Conservation (phyloP, 495 filamentous ascomycete species). For the Talaromyces proteolyticus region DNA sequence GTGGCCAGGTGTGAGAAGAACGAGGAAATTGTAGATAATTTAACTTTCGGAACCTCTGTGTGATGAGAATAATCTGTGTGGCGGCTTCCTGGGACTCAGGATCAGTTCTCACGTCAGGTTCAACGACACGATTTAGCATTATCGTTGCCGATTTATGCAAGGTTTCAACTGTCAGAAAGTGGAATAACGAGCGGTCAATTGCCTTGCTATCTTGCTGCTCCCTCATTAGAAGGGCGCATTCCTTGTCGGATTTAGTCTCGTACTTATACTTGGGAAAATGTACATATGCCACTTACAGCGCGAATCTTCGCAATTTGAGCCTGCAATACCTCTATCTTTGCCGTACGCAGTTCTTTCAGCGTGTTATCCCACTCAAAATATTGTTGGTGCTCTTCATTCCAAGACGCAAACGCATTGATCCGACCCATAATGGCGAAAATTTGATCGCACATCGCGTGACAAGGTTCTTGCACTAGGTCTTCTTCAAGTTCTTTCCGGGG, state of each 20-base stretch:
- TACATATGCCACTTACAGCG: background rate
- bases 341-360: background rate
- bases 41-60: background rate
- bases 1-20: slow-evolving; percentile 11
- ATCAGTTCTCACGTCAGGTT: background rate
- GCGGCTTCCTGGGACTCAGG: background rate
- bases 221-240: background rate
- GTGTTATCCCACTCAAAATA: background rate
- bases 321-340: background rate
- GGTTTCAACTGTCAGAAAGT: background rate
- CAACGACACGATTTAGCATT: too few species aligned
- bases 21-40: background rate
- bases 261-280: too few species aligned
- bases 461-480: background rate
- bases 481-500: background rate
- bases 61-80: background rate
- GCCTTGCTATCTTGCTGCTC: background rate
- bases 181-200: background rate
- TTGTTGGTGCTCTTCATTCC: background rate
- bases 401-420: background rate
- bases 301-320: background rate
- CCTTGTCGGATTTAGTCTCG: too few species aligned
- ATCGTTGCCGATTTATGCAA: too few species aligned
- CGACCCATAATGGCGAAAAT: background rate
- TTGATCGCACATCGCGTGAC: background rate